Evolutionary conservation across 208 protist species (phyloP).

Genomic region (Crithidia expoeki): DNA sequence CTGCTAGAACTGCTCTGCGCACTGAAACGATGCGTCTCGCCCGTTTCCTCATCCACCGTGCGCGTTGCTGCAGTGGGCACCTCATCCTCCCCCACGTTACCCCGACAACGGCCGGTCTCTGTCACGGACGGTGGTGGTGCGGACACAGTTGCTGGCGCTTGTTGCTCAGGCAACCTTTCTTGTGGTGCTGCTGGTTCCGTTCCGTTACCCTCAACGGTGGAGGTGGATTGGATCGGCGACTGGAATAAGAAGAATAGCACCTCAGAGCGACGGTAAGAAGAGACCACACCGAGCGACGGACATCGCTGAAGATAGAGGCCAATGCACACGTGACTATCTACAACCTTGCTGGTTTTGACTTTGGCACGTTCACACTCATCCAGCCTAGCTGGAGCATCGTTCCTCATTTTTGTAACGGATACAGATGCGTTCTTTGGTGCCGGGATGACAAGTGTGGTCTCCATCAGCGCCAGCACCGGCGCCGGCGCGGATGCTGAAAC

Average conservation of each 20-base stretch:
- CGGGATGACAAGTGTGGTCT: slow-evolving; percentile 4
- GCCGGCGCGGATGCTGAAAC: background rate
- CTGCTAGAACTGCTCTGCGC: background rate
- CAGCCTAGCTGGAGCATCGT: background rate
- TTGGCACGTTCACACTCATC: background rate
- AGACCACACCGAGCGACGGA: background rate
- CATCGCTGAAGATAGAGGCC: slow-evolving; percentile 14
- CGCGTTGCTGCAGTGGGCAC: background rate
- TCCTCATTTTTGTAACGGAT: background rate
- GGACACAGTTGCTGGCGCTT: background rate
- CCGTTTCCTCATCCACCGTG: background rate
- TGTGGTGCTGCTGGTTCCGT: background rate
- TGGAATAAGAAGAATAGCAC: slow-evolving; percentile 19
- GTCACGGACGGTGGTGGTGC: slow-evolving; percentile 4
- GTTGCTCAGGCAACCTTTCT: background rate
- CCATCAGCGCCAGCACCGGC: slow-evolving; percentile 15
- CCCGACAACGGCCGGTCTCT: background rate
- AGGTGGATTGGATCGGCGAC: background rate
- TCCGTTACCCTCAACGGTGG: background rate
- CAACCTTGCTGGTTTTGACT: background rate
- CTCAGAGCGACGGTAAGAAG: slow-evolving; percentile 13
- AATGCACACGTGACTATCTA: slow-evolving; percentile 20
- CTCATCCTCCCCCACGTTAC: background rate
- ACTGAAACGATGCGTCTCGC: background rate
- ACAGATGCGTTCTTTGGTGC: background rate